Evolutionary conservation across 345 rosid species (phyloP), one percentile per base, ranked within the genome.

Genomic region (Lepidium didymum): DNA sequence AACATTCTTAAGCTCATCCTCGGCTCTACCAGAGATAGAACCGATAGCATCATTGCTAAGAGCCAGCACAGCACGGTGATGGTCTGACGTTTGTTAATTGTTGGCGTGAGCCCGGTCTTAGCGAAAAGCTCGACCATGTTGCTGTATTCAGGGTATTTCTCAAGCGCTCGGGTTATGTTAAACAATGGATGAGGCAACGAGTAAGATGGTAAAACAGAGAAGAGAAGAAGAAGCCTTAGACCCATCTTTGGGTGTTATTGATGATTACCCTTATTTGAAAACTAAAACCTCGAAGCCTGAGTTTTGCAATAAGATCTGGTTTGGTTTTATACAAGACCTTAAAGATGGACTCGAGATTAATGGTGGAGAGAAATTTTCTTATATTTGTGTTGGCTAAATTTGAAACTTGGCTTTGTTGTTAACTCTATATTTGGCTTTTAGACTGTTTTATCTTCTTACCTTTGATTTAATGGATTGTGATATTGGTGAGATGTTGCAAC

Each of bases 41-140:
- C 75, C 49, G 5, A 87, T 40, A 13, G 85, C 68, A 25, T 60
- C 66, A 46, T 87, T 83, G 59, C 72, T 77, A 7, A 87, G 63
- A 47, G 79, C 85, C 1, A 87, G 80, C 16, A 87, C 1, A 87
- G 80, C 16, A 87, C 31, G 31, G 93, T 85, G 52, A 87, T 81
- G 65, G 83, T 78, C 27, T 56, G 76, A 16, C 84, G 82, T 8
- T 53, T 51, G 77, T 76, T 85, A 64, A 80, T 77, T 2, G 56
- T 40, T 2, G 53, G 64, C 3, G 55, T 40, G 45, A 87, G 78
- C 36, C 70, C 68, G 11, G 88, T 79, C 59, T 73, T 57, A 14
- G 55, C 50, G 2, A 87, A 69, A 33, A 77, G 77, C 36, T 72
- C 78, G 9, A 7, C 57, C 73, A 87, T 80, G 57, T 70, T 72